phyloP scores from a whole-genome alignment of 139 green algal species.

The Tetraselmis chui region DNA sequence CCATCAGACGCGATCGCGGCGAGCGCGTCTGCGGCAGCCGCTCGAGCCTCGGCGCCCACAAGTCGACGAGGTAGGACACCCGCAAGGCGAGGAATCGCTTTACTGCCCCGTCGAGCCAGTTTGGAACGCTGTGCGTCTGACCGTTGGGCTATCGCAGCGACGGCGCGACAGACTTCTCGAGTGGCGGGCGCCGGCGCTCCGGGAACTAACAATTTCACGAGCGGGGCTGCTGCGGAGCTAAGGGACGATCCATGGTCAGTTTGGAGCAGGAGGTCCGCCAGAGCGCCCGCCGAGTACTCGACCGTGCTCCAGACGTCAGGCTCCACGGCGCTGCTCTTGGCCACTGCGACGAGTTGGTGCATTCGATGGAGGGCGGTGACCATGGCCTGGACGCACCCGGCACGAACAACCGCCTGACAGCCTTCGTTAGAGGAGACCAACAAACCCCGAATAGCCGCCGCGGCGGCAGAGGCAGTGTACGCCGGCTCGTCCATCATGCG shows the following conservation, averaged over 20 bases:
- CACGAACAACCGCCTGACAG: not conserved
- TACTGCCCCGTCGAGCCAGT: not conserved
- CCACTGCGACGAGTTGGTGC: not conserved
- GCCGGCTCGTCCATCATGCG: not conserved
- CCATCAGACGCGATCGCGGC: not conserved
- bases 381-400: not conserved
- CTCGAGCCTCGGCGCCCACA: not conserved
- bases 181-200: too few species aligned
- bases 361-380: not conserved
- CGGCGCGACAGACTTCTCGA: not conserved
- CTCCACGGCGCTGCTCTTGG: not conserved
- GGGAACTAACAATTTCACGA: not conserved
- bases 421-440: not conserved
- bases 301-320: not conserved
- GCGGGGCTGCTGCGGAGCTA: too few species aligned
- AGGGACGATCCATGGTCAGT: not conserved
- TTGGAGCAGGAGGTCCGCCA: not conserved
- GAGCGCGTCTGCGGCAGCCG: not conserved
- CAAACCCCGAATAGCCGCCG: not conserved
- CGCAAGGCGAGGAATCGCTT: not conserved
- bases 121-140: not conserved
- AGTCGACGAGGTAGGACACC: not conserved
- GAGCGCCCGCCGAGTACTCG: not conserved
- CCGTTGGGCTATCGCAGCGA: not conserved
- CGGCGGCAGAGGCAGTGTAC: not conserved